Evolutionary conservation across 352 stramenopile genomes (phyloP).

Genomic region (Pythium brachiatum): DNA sequence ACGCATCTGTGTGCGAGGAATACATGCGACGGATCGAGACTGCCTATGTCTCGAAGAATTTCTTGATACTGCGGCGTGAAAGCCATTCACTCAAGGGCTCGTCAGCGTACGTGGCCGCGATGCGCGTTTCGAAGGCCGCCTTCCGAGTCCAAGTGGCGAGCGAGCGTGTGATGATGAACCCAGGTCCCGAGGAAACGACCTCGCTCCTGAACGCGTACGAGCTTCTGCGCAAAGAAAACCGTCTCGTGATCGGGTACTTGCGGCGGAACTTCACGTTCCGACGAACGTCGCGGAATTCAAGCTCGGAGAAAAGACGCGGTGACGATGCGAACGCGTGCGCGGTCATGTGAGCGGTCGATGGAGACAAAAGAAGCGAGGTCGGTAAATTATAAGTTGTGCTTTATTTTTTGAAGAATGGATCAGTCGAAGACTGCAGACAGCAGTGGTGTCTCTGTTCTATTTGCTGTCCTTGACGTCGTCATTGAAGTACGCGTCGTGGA

Average conservation of each 20-base stretch:
- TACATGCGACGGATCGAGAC: conserved; percentile 78
- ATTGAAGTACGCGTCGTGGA: conserved; percentile 56
- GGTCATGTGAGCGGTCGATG: conserved; percentile 77
- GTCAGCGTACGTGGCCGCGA: conserved; percentile 78
- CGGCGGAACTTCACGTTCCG: conserved; percentile 83
- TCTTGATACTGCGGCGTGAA: conserved; percentile 62
- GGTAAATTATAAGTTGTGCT: conserved; percentile 22
- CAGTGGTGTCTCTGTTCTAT: conserved; percentile 25
- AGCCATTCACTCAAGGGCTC: conserved; percentile 88
- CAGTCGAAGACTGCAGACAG: too few species aligned
- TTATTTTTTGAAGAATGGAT: conserved; percentile 10
- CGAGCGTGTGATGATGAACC: conserved; percentile 70
- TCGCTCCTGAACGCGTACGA: conserved; percentile 43
- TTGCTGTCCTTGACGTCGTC: conserved; percentile 52
- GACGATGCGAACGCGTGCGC: conserved; percentile 59
- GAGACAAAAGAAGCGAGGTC: neutral
- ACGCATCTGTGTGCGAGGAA: conserved; percentile 61
- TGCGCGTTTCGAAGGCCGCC: conserved; percentile 79
- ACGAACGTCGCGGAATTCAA: conserved; percentile 28
- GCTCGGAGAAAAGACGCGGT: conserved; percentile 25
- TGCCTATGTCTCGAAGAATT: conserved; percentile 51
- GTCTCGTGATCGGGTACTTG: conserved; percentile 71
- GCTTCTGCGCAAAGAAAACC: conserved; percentile 46
- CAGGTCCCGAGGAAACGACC: conserved; percentile 24
- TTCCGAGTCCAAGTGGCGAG: conserved; percentile 79